Conservation (phyloP, 305 asterid genomes). For the Nicotiana rustica region DNA sequence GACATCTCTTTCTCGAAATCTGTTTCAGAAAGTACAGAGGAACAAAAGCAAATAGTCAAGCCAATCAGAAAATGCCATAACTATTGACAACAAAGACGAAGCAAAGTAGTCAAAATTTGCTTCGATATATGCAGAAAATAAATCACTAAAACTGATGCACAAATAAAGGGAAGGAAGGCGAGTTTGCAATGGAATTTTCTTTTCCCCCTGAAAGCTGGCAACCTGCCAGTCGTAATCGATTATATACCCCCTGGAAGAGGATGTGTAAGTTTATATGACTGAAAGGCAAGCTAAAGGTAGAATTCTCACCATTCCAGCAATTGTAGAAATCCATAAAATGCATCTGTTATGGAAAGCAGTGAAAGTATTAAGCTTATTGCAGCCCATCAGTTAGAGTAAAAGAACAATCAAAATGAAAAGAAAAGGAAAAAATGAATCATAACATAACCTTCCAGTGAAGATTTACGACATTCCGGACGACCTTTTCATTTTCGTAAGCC, state of each 20-base stretch:
- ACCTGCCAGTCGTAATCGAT: background rate
- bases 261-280: background rate
- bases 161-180: background rate
- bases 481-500: conserved; percentile 85
- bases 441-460: conserved; percentile 80
- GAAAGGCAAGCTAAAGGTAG: background rate
- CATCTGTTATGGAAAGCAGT: conserved; percentile 64
- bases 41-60: background rate
- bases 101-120: conserved; percentile 1
- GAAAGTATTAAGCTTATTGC: conserved; percentile 13
- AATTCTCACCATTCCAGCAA: conserved; percentile 91
- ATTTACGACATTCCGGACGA: conserved; percentile 70
- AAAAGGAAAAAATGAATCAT: background rate
- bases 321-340: conserved; percentile 89
- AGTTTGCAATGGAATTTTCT: background rate
- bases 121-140: background rate
- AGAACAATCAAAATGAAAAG: background rate
- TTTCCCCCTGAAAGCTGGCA: background rate
- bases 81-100: background rate
- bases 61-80: conserved; percentile 16
- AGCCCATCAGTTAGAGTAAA: background rate
- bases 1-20: conserved; percentile 79
- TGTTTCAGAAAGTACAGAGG: conserved; percentile 38
- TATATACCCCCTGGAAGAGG: background rate
- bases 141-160: background rate